Evolutionary conservation across 441 rosid species (phyloP).

Genomic region (Aleurites moluccanus): DNA sequence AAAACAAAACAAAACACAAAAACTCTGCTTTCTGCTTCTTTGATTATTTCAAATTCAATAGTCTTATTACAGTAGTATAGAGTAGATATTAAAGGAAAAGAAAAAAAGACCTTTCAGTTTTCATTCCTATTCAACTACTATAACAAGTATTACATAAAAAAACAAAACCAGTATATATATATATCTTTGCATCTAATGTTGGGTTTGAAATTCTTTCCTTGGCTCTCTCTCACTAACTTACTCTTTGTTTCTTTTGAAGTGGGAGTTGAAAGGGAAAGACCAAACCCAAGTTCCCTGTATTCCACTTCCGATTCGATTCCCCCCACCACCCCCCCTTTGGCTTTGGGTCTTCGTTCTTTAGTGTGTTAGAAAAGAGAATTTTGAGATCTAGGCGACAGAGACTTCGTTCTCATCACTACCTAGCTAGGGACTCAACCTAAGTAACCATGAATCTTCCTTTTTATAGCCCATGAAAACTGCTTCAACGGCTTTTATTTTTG

Average conservation of each 20-base stretch:
- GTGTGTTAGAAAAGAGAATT: slow-evolving; percentile 18
- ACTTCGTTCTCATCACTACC: slow-evolving; percentile 47
- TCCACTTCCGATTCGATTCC: slow-evolving; percentile 50
- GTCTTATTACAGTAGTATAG: no score
- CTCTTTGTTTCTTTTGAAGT: slow-evolving; percentile 18
- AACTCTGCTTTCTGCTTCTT: not conserved
- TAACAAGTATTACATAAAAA: slow-evolving; percentile 13
- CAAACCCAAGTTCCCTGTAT: slow-evolving; percentile 39
- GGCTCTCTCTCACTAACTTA: not conserved
- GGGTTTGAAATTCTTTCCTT: slow-evolving; percentile 21
- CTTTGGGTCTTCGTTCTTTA: slow-evolving; percentile 15
- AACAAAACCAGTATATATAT: not conserved
- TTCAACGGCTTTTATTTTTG: slow-evolving; percentile 14
- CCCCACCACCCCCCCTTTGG: no score
- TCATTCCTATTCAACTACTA: slow-evolving; percentile 23
- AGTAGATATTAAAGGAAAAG: not conserved
- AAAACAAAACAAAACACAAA: slow-evolving; percentile 19
- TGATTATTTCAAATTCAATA: not conserved
- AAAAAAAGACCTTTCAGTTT: slow-evolving; percentile 22
- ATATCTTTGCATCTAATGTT: not conserved
- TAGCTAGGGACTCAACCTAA: slow-evolving; percentile 32
- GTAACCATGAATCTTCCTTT: slow-evolving; percentile 35
- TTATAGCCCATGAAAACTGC: slow-evolving; percentile 32
- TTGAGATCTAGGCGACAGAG: slow-evolving; percentile 41
- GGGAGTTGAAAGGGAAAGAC: slow-evolving; percentile 34